Base-by-base conservation (phyloP, 2,329 filamentous ascomycete species). In the Penicillium capsulatum region DNA sequence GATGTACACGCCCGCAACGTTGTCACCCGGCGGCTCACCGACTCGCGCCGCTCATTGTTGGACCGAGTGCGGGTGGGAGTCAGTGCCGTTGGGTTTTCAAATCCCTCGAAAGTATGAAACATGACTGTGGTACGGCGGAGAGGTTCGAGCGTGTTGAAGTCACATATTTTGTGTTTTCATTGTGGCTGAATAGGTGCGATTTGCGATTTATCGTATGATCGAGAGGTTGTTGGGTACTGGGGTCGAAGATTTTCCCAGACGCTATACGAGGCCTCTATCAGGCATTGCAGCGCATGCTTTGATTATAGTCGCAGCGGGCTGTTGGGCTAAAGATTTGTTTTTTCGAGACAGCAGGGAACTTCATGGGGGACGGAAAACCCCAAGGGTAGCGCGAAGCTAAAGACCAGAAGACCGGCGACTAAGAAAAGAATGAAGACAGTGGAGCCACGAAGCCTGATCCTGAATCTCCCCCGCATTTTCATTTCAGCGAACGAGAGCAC, bases 1-100 rank as follows among this genome's bases (percentile, higher is more conserved):
- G 86, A 83, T 33, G 84, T 81, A 61, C 84, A 88, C 26, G 84
- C 84, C 8, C 65, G 62, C 11, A 66, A 50, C 5, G 64, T 68
- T 7, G 65, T 67, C 24, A 66, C 60, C 38, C 65, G 51, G 8
- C 60, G 59, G 26, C 56, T 55, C 20, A 61, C 45, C 1, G 61
- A 64, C 30, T 53, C 57, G 33, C 63, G 60, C 26, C 64, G 62
- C 26, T 66, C 60, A 8, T 50, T 53, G 16, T 40, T 57, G 22
- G 58, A 55, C 36, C 57, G 56, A 20, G 42, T 47, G 31, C 56
- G 55, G 34, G 51, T 51, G 27, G 58, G 47, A 16, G 56, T 55
- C 37, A 55, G 48, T 40, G 45, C 40, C 13, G 51, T 47, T 8
- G 61, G 59, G 41, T 65, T 67, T 38, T 66, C 61, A 30, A 66